Base-by-base conservation (phyloP, 2,329 filamentous ascomycete genomes). In the Rutstroemia sydowiana region DNA sequence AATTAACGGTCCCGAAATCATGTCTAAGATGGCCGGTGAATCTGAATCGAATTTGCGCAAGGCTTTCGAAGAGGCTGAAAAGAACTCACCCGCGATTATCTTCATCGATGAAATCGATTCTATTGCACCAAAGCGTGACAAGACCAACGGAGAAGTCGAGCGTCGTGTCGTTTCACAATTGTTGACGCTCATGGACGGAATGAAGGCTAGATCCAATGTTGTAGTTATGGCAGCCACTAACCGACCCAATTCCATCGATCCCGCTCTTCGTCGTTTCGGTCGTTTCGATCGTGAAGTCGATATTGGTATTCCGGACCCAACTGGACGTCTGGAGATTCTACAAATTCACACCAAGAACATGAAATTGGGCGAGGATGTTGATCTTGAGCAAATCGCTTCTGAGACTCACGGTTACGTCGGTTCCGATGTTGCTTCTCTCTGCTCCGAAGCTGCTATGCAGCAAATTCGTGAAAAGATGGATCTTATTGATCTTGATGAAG, bases 381-480 rank as follows among this genome's bases (percentile, higher is more conserved):
- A 98, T 66, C 82, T 98, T 41, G 92, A 96, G 77, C 85, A 90
- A 66, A 96, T 98, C 66, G 93, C 93, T 50, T 83, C 93, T 28
- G 93, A 98, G 77, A 98, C 93, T 43, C 93, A 98, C 76, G 93
- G 93, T 75, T 98, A 97, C 65, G 93, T 98, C 61, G 93, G 93
- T 77, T 97, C 93, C 30, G 93, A 98, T 85, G 78, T 98, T 70
- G 93, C 93, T 54, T 95, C 93, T 28, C 88, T 98, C 55, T 98
- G 93, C 76, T 98, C 93, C 6, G 93, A 98, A 74, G 93, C 93
- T 68, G 93, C 93, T 59, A 98, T 98, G 93, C 93, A 98, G 73
- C 93, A 98, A 75, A 98, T 98, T 72, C 92, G 93, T 75, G 93
- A 98, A 75, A 98, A 98, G 86, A 98, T 98, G 93, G 93, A 98